Conservation (phyloP, 2,329 filamentous ascomycete species). For the Thermoascus crustaceus region DNA sequence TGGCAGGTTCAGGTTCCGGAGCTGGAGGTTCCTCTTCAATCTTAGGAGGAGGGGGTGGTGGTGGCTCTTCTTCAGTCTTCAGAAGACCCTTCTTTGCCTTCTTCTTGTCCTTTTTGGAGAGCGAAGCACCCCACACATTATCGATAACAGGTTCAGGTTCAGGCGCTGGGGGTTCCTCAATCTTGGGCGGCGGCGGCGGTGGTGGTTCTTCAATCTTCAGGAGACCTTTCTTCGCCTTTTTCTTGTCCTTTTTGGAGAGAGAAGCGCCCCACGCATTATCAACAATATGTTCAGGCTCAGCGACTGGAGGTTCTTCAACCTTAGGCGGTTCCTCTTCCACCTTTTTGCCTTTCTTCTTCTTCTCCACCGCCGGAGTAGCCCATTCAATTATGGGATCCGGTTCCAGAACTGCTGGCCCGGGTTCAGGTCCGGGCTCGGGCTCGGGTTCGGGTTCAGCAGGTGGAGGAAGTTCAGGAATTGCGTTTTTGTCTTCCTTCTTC, state of each 20-base stretch:
- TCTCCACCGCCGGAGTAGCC: no score
- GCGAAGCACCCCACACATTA: slow-evolving; percentile 19
- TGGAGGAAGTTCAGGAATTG: slow-evolving; percentile 18
- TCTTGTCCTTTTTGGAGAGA: slow-evolving; percentile 23
- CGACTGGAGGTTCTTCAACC: slow-evolving; percentile 1
- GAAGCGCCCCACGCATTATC: slow-evolving; percentile 25
- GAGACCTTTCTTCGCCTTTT: slow-evolving; percentile 21
- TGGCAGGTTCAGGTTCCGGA: slow-evolving; percentile 9
- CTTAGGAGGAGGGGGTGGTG: not conserved
- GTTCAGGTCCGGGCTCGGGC: no score
- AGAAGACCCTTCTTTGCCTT: slow-evolving; percentile 21
- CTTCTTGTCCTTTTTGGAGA: slow-evolving; percentile 33
- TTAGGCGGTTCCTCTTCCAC: no score
- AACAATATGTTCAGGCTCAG: slow-evolving; percentile 11
- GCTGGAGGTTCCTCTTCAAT: slow-evolving; percentile 5
- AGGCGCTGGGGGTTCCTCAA: slow-evolving; percentile 4
- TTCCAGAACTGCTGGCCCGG: no score
- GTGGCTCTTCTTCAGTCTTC: no score
- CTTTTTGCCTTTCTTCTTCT: no score
- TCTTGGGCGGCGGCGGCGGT: not conserved
- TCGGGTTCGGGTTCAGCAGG: no score
- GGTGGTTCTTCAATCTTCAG: slow-evolving; percentile 1
- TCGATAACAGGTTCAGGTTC: slow-evolving; percentile 11
- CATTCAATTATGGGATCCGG: no score
- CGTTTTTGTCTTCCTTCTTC: slow-evolving; percentile 30